Conservation (phyloP, 768 basidiomycete genomes). For the Podaxis sp. region DNA sequence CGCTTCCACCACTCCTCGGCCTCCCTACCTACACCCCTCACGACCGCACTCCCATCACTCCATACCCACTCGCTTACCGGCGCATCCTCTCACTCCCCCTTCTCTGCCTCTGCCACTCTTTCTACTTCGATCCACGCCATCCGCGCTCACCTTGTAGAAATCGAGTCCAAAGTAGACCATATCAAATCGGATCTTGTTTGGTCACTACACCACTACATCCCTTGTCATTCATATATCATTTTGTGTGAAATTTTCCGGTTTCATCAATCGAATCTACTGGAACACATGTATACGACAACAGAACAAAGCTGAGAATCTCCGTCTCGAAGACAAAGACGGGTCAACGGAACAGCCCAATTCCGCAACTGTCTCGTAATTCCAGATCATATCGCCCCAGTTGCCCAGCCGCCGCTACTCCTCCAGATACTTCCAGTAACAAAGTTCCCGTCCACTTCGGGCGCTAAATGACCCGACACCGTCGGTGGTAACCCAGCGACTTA, state of each 20-base stretch:
- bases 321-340: background rate
- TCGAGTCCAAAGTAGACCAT: background rate
- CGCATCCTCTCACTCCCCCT: background rate
- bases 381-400: background rate
- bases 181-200: background rate
- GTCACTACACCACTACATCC: background rate
- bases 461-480: constrained; percentile 8
- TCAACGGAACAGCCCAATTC: constrained; percentile 9
- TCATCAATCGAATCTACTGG: background rate
- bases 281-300: background rate
- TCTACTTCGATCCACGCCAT: background rate
- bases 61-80: background rate
- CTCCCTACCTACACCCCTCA: background rate
- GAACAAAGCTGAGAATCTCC: background rate
- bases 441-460: constrained; percentile 8
- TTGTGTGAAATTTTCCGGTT: constrained; percentile 1
- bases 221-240: background rate
- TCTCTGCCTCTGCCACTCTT: background rate
- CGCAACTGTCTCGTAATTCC: background rate
- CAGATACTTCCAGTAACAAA: background rate
- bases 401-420: constrained; percentile 1
- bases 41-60: constrained; percentile 1
- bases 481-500: background rate
- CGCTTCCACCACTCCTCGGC: constrained; percentile 5
- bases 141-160: background rate